Evolutionary conservation across 1,284 basidiomycete genomes (phyloP).

Genomic region (Heterobasidion irregulare): DNA sequence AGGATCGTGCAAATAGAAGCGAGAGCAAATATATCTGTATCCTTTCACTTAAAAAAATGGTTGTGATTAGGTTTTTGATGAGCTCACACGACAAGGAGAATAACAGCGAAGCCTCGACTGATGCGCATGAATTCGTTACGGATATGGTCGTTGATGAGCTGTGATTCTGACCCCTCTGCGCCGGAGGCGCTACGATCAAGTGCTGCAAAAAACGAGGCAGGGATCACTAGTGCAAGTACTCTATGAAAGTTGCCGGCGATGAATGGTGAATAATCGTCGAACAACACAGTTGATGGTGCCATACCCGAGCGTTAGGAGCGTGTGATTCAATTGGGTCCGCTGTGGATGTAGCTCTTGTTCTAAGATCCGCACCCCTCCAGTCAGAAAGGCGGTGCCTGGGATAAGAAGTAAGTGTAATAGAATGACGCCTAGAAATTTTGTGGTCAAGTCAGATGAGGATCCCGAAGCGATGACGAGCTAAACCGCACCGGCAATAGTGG

Average conservation of each 20-base stretch:
- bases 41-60: neutral
- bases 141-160: conserved; percentile 29
- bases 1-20: conserved; percentile 60
- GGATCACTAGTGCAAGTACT: conserved; percentile 51
- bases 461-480: neutral
- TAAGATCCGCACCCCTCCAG: conserved; percentile 47
- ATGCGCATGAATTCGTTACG: conserved; percentile 43
- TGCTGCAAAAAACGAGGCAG: conserved; percentile 58
- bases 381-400: conserved; percentile 51
- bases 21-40: conserved; percentile 50
- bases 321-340: conserved; percentile 53
- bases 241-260: conserved; percentile 21
- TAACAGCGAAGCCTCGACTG: conserved; percentile 52
- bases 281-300: conserved; percentile 9
- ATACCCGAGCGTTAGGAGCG: conserved; percentile 58
- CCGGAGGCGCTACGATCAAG: conserved; percentile 32
- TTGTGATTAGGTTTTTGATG: neutral
- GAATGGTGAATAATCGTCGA: neutral
- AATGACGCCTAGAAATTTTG: conserved; percentile 36
- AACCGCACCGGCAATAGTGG: conserved; percentile 44
- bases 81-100: conserved; percentile 50
- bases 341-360: conserved; percentile 42
- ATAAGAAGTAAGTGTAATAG: conserved; percentile 54
- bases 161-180: conserved; percentile 13
- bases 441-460: neutral